A percentile compares a stretch with the other conserved stretches of the same genome.
Evolutionary conservation across 495 filamentous ascomycete genomes (phyloP).

Genomic region (Cryomyces antarcticus): DNA sequence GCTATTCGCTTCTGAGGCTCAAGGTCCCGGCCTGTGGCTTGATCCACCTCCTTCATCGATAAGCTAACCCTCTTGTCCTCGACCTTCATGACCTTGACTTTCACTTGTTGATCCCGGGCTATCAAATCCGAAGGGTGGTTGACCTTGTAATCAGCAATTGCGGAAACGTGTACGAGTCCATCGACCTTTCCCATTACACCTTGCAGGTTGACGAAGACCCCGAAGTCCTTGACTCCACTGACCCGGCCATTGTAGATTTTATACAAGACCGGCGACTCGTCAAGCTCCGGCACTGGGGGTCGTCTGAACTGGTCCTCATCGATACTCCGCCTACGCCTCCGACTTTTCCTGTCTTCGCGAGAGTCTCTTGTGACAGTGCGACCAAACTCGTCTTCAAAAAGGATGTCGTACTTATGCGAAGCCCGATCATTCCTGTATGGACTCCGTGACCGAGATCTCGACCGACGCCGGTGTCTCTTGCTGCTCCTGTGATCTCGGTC

Average conservation of each 20-base stretch:
- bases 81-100: constrained; percentile 82
- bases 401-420: constrained; percentile 12
- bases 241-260: constrained; percentile 84
- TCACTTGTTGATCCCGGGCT: constrained; percentile 60
- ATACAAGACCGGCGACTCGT: constrained; percentile 60
- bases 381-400: constrained; percentile 40
- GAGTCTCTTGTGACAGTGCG: constrained; percentile 21
- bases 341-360: constrained; percentile 16
- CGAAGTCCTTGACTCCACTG: constrained; percentile 86
- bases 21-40: constrained; percentile 69
- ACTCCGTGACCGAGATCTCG: constrained; percentile 26
- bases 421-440: constrained; percentile 24
- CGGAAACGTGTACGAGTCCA: constrained; percentile 88
- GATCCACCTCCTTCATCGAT: constrained; percentile 95
- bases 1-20: constrained; percentile 62
- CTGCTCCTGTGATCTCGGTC: constrained; percentile 27
- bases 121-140: constrained; percentile 84
- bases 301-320: constrained; percentile 45
- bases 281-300: constrained; percentile 57
- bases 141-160: constrained; percentile 71
- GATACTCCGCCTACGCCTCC: constrained; percentile 19
- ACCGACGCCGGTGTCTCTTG: constrained; percentile 31
- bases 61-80: constrained; percentile 62
- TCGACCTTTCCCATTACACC: constrained; percentile 77
- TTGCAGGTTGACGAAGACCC: constrained; percentile 81